phyloP scores from a whole-genome alignment of 2,329 filamentous ascomycete genomes.

The Cladosporium colombiae region DNA sequence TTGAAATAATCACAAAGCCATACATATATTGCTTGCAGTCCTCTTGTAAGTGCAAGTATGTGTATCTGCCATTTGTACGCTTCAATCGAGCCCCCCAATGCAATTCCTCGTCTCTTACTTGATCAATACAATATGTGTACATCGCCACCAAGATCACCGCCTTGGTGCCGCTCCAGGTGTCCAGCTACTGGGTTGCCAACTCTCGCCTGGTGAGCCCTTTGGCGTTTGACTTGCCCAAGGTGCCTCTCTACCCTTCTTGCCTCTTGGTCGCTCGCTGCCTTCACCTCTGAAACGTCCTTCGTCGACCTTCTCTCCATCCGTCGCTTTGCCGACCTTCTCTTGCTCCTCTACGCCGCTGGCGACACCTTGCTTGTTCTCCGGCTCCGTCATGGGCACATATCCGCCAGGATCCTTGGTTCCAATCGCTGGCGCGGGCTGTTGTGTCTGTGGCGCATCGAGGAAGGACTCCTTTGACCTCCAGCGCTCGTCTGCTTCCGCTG shows the following conservation, averaged over 20 bases:
- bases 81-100: background rate
- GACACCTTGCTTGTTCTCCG: slow-evolving; percentile 34
- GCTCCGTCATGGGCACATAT: slow-evolving; percentile 39
- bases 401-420: slow-evolving; percentile 45
- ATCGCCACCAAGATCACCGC: slow-evolving; percentile 25
- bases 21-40: background rate
- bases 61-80: background rate
- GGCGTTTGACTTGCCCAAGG: slow-evolving; percentile 43
- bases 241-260: slow-evolving; percentile 27
- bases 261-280: slow-evolving; percentile 25
- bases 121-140: slow-evolving; percentile 13
- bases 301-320: slow-evolving; percentile 33
- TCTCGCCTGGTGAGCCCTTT: slow-evolving; percentile 44
- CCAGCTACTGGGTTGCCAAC: slow-evolving; percentile 52
- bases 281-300: slow-evolving; percentile 35
- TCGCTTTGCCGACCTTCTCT: slow-evolving; percentile 36
- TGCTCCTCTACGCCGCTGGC: slow-evolving; percentile 36
- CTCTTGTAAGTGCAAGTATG: background rate
- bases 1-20: background rate
- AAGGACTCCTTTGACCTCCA: slow-evolving; percentile 62
- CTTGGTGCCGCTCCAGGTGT: slow-evolving; percentile 43
- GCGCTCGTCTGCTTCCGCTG: slow-evolving; percentile 59
- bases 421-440: slow-evolving; percentile 50
- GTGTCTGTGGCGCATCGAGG: slow-evolving; percentile 56
- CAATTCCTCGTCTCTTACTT: background rate